Percentiles rank a stretch among this genome's conserved stretches.
Evolutionary conservation across 1,139 yeast species (phyloP).

Genomic region (Komagataea norvegica): DNA sequence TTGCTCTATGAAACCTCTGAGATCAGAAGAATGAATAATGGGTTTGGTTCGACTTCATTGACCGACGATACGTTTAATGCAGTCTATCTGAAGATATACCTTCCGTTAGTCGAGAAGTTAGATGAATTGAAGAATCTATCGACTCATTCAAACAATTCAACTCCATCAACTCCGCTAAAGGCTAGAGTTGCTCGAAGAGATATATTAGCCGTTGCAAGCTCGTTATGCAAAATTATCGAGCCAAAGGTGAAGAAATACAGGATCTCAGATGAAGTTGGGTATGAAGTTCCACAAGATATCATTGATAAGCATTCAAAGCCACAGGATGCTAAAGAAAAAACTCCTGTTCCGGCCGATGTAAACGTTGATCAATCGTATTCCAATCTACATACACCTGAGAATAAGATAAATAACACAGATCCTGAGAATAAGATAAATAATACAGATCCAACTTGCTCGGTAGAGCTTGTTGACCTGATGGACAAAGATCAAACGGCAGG

Average conservation of each 20-base stretch:
- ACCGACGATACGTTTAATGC: constrained; percentile 73
- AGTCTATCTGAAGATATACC: constrained; percentile 50
- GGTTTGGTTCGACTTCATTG: constrained; percentile 75
- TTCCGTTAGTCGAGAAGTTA: constrained; percentile 8
- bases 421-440: no score
- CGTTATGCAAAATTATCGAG: constrained; percentile 18
- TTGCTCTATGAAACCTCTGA: constrained; percentile 54
- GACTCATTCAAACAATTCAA: background rate
- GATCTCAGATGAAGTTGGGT: constrained; percentile 15
- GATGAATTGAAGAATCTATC: constrained; percentile 1
- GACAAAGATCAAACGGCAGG: no score
- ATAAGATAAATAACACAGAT: no score
- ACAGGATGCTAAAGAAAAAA: background rate
- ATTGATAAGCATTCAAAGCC: constrained; percentile 7
- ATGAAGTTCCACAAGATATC: constrained; percentile 10
- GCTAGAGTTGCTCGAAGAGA: constrained; percentile 33
- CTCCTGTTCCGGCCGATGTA: no score
- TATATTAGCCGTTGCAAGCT: constrained; percentile 31
- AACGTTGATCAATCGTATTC: no score
- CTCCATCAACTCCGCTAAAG: constrained; percentile 15
- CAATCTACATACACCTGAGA: no score
- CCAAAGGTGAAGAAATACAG: constrained; percentile 11
- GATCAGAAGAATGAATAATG: constrained; percentile 68
- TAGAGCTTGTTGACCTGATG: no score
- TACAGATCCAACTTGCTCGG: no score